A percentile compares a stretch with the other conserved stretches of the same genome.
These are phyloP conservation scores for Suillus lakei DNA, from an alignment of 768 basidiomycete species.

Conservation along the genomic window DNA sequence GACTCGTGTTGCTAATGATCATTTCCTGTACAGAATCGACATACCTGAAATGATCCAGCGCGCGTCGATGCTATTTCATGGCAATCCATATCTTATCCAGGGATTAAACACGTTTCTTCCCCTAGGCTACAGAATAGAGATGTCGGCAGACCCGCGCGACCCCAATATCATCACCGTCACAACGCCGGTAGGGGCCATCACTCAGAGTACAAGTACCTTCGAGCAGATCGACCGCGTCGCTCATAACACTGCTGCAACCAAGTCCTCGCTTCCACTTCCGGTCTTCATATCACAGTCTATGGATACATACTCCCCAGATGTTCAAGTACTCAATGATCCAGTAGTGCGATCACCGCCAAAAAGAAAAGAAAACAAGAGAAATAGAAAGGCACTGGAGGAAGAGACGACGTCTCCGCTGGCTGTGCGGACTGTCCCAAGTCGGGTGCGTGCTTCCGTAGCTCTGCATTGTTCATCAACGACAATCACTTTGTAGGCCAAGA, in stretches of 20 bases:
- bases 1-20: conserved; percentile 15
- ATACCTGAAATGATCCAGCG: conserved; percentile 97
- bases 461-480: conserved; percentile 8
- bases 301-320: conserved; percentile 51
- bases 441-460: conserved; percentile 42
- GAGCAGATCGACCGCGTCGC: conserved; percentile 36
- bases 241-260: conserved; percentile 27
- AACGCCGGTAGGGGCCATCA: conserved; percentile 74
- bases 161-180: conserved; percentile 81
- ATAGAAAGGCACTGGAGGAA: conserved; percentile 68
- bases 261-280: conserved; percentile 29
- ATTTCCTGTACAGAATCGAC: conserved; percentile 71
- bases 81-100: conserved; percentile 88
- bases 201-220: conserved; percentile 58
- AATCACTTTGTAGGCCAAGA: conserved; percentile 53
- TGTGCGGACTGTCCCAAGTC: conserved; percentile 50
- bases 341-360: conserved; percentile 40
- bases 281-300: conserved; percentile 28
- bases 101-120: conserved; percentile 99
- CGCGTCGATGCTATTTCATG: conserved; percentile 90
- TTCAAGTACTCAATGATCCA: conserved; percentile 42
- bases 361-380: too few relatives aligned
- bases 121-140: conserved; percentile 91
- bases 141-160: conserved; percentile 71
- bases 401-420: conserved; percentile 66